Conservation (phyloP, 2,329 filamentous ascomycete species). For the Salinomyces thailandicus region DNA sequence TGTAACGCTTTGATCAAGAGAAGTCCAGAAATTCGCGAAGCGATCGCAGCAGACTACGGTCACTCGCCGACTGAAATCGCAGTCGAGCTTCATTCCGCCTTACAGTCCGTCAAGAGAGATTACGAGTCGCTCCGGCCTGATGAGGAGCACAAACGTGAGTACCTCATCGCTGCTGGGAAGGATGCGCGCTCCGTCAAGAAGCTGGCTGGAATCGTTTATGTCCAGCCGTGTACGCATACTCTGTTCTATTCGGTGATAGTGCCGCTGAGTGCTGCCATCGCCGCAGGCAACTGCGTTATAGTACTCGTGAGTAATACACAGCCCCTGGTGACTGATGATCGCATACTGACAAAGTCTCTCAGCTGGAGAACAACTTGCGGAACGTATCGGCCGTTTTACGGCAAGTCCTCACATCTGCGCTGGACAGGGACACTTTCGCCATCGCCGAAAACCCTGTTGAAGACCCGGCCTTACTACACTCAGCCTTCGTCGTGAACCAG, state of each 20-base stretch:
- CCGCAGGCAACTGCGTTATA: conserved; percentile 42
- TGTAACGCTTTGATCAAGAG: conserved; percentile 31
- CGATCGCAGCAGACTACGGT: conserved; percentile 32
- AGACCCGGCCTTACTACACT: conserved; percentile 16
- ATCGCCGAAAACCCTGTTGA: conserved; percentile 29
- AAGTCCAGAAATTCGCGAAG: conserved; percentile 27
- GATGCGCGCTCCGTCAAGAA: conserved; percentile 27
- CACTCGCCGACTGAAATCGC: conserved; percentile 29
- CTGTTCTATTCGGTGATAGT: conserved; percentile 38
- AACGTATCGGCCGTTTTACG: conserved; percentile 28
- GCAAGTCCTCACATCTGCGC: conserved; percentile 29
- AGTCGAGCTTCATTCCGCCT: conserved; percentile 32
- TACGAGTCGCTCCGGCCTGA: conserved; percentile 32
- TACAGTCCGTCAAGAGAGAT: conserved; percentile 31
- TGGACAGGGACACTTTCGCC: conserved; percentile 42
- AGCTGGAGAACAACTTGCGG: conserved; percentile 34
- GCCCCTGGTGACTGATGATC: neutral
- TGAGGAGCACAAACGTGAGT: conserved; percentile 32
- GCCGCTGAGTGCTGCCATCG: conserved; percentile 38
- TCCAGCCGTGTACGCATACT: conserved; percentile 40
- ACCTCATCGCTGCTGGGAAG: conserved; percentile 31
- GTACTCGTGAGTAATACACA: conserved; percentile 32
- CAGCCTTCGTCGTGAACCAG: conserved; percentile 27
- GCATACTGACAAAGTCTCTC: conserved; percentile 3
- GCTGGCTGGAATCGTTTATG: conserved; percentile 36